A percentile compares a stretch with the other conserved stretches of the same genome.
phyloP scores from a whole-genome alignment of 1,139 yeast species.

The Suhomyces bokatorum region DNA sequence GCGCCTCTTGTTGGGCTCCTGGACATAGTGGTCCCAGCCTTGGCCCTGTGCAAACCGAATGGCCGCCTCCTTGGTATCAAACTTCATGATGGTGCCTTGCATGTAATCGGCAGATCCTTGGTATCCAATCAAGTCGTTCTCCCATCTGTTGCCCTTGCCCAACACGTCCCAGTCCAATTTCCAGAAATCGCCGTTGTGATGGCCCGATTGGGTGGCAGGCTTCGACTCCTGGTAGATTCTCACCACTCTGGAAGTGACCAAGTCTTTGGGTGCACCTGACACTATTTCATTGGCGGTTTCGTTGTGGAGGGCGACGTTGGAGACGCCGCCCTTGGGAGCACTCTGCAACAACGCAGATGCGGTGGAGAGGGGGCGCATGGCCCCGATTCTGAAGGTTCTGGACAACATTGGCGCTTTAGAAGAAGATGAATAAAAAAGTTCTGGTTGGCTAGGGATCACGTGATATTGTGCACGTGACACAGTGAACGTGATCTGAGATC shows the following conservation, averaged over 20 bases:
- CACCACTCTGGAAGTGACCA: constrained; percentile 63
- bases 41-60: constrained; percentile 78
- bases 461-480: constrained; percentile 1
- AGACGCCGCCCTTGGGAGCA: constrained; percentile 20
- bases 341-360: constrained; percentile 17
- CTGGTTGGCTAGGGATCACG: constrained; percentile 24
- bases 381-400: constrained; percentile 23
- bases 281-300: constrained; percentile 54
- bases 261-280: constrained; percentile 79
- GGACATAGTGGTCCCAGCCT: constrained; percentile 83
- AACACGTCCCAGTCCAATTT: constrained; percentile 82
- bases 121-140: constrained; percentile 85
- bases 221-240: constrained; percentile 78
- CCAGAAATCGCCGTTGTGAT: constrained; percentile 61
- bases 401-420: constrained; percentile 21
- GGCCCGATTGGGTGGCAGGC: constrained; percentile 81
- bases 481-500: neutral
- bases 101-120: constrained; percentile 79
- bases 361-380: constrained; percentile 25
- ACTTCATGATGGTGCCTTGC: constrained; percentile 83
- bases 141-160: constrained; percentile 83
- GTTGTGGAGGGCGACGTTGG: constrained; percentile 12
- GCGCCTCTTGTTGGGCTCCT: constrained; percentile 75
- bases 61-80: constrained; percentile 76
- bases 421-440: constrained; percentile 10